A percentile compares a stretch with the other conserved stretches of the same genome.
Conservation (phyloP, 169 alveolate genomes). For the Cystoisospora suis region DNA sequence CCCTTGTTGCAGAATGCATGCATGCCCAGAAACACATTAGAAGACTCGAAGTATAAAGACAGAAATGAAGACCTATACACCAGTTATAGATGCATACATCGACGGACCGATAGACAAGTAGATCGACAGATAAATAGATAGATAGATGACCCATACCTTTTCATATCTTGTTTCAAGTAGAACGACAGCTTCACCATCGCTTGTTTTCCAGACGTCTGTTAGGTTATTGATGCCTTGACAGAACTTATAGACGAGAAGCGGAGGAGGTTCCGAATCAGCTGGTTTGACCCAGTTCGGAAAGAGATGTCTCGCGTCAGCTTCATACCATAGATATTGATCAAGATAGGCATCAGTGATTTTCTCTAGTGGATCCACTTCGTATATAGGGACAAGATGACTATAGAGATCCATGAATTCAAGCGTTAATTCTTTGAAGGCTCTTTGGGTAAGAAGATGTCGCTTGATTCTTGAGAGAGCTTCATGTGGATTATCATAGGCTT, state of each 20-base stretch:
- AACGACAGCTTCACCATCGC: slow-evolving; percentile 94
- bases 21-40: no score
- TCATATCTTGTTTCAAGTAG: slow-evolving; percentile 94
- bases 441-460: slow-evolving; percentile 97
- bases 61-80: background rate
- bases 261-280: slow-evolving; percentile 99
- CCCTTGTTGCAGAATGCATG: no score
- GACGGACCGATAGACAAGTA: background rate
- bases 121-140: no score
- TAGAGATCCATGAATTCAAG: slow-evolving; percentile 99
- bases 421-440: slow-evolving; percentile 98
- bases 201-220: slow-evolving; percentile 96
- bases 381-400: slow-evolving; percentile 98
- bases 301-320: slow-evolving; percentile 97
- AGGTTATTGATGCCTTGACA: slow-evolving; percentile 99
- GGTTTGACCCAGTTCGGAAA: slow-evolving; percentile 99
- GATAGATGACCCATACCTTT: slow-evolving; percentile 72
- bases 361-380: slow-evolving; percentile 99
- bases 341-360: slow-evolving; percentile 99
- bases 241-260: slow-evolving; percentile 98
- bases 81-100: background rate
- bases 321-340: slow-evolving; percentile 99
- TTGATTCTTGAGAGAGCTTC: slow-evolving; percentile 99
- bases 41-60: no score
- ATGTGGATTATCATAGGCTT: slow-evolving; percentile 99